Evolutionary conservation across 2,329 filamentous ascomycete species (phyloP), one percentile per base, ranked within the genome.

Genomic region (Hortaea sp.): DNA sequence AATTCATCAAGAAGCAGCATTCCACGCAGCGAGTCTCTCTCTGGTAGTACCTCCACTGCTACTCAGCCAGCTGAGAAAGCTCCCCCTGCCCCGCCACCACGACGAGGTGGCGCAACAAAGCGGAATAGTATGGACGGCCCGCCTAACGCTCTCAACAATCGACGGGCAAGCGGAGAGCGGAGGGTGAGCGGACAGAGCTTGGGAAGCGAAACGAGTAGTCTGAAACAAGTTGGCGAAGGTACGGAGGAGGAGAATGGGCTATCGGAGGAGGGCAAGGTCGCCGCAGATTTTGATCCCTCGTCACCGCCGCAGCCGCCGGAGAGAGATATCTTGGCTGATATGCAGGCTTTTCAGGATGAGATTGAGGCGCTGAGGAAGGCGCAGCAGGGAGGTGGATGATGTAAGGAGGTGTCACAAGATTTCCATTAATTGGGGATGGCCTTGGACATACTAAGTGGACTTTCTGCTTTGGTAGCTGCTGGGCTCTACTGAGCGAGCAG

Each of bases 271-370:
- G 20, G 20, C 20, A 20, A 20, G 20, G 20, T 20, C 4, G 20
- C 20, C 4, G 2, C 20, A 4, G 20, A 20, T 20, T 20, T 4
- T 20, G 29, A 12, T 35, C 20, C 3, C 30, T 31, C 29, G 12
- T 10, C 40, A 29, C 13, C 20, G 10, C 20, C 20, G 30, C 31
- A 50, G 34, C 27, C 41, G 13, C 40, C 42, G 29, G 41, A 48
- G 38, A 44, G 49, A 28, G 54, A 62, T 45, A 54, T 63, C 5
- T 46, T 63, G 34, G 60, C 57, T 9, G 60, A 63, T 43, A 55
- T 63, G 53, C 43, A 51, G 7, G 57, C 59, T 10, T 57, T 63
- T 42, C 57, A 62, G 47, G 57, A 53, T 2, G 60, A 63, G 47
- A 57, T 63, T 30, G 60, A 63, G 32, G 59, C 57, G 6, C 42